A percentile compares a stretch with the other conserved stretches of the same genome.
phyloP scores from a whole-genome alignment of 768 basidiomycete species.

The Tylopilus sp. region DNA sequence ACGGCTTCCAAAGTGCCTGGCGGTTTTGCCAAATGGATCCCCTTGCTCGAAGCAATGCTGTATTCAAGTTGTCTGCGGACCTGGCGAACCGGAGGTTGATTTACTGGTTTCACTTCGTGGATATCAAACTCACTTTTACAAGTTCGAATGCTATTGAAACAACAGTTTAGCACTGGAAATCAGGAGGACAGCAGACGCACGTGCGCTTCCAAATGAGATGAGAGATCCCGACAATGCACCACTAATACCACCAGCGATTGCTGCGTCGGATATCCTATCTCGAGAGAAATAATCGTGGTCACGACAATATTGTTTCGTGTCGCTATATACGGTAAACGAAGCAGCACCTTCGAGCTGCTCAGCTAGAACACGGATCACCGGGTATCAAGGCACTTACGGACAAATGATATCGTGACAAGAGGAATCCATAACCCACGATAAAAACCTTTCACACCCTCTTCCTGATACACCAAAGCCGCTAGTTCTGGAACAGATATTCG shows the following conservation, averaged over 20 bases:
- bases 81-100: conserved; percentile 37
- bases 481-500: conserved; percentile 70
- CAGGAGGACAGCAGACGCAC: conserved; percentile 45
- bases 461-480: conserved; percentile 69
- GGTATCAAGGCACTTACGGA: conserved; percentile 59
- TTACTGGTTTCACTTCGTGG: neutral
- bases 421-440: conserved; percentile 92
- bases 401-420: conserved; percentile 91
- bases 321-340: conserved; percentile 87
- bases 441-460: conserved; percentile 87
- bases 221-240: conserved; percentile 87
- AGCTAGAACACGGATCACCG: conserved; percentile 1
- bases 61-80: conserved; percentile 91
- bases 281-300: conserved; percentile 56
- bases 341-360: conserved; percentile 60
- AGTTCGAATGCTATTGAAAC: conserved; percentile 75
- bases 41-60: conserved; percentile 80
- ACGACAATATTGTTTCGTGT: conserved; percentile 73
- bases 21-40: conserved; percentile 64
- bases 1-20: conserved; percentile 80
- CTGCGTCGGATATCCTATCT: conserved; percentile 63
- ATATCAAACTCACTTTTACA: conserved; percentile 65
- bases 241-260: conserved; percentile 74
- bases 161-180: conserved; percentile 18
- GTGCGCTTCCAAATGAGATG: conserved; percentile 86